Evolutionary conservation across 2,329 filamentous ascomycete species (phyloP).

Genomic region (Escovopsis sp.): DNA sequence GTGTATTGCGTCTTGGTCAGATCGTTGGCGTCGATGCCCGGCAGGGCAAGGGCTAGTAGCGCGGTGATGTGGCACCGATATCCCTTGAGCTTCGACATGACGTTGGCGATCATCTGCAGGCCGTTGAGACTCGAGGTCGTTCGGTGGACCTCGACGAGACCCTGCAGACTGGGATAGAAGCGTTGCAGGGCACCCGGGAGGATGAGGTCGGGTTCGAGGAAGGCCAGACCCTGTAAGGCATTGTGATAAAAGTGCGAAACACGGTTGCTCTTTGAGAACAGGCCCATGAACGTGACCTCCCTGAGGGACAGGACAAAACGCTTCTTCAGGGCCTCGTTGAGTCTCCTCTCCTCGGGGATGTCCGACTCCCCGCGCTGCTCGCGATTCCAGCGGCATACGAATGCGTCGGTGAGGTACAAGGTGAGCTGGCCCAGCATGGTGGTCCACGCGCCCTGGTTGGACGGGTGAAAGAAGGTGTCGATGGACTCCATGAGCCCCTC

Average conservation of each 20-base stretch:
- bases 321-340: slow-evolving; percentile 68
- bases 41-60: slow-evolving; percentile 77
- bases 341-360: slow-evolving; percentile 60
- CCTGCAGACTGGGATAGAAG: slow-evolving; percentile 94
- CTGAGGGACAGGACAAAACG: slow-evolving; percentile 80
- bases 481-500: slow-evolving; percentile 89
- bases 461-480: slow-evolving; percentile 97
- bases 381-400: slow-evolving; percentile 94
- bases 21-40: slow-evolving; percentile 95
- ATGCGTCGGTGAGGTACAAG: slow-evolving; percentile 86
- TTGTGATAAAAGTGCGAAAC: slow-evolving; percentile 86
- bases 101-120: slow-evolving; percentile 78
- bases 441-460: slow-evolving; percentile 87
- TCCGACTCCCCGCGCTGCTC: slow-evolving; percentile 89
- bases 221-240: slow-evolving; percentile 77
- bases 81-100: slow-evolving; percentile 88
- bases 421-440: slow-evolving; percentile 79
- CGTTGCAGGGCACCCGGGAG: slow-evolving; percentile 85
- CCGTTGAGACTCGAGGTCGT: slow-evolving; percentile 89
- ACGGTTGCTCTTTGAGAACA: slow-evolving; percentile 89
- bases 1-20: slow-evolving; percentile 92
- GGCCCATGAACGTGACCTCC: slow-evolving; percentile 95
- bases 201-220: slow-evolving; percentile 80
- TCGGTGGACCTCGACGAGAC: slow-evolving; percentile 89
- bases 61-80: slow-evolving; percentile 93